phyloP scores from a whole-genome alignment of 306 rosid genomes.

The Oxytropis ochrocephala region DNA sequence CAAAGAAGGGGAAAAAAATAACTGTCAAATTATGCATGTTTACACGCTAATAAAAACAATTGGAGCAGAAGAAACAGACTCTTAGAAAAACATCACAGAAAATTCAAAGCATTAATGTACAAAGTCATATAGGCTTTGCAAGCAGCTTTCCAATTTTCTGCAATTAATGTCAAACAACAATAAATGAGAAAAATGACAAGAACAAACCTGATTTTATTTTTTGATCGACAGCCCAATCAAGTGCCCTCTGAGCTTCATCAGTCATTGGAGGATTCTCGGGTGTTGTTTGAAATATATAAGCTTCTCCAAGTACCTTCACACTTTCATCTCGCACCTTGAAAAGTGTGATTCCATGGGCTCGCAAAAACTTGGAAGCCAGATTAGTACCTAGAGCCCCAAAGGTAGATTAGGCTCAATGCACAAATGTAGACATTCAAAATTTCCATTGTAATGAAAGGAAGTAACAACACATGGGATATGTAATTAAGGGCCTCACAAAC shows the following conservation, averaged over 20 bases:
- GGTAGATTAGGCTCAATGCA: constrained; percentile 3
- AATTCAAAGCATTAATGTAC: not conserved
- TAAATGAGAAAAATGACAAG: constrained; percentile 10
- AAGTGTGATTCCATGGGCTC: constrained; percentile 56
- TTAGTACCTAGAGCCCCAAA: constrained; percentile 48
- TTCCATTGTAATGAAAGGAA: not conserved
- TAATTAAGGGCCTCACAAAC: constrained; percentile 1
- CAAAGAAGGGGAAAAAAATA: not conserved
- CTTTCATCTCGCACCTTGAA: constrained; percentile 59
- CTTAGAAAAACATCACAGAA: not conserved
- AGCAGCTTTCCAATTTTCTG: not conserved
- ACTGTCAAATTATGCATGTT: not conserved
- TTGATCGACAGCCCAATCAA: constrained; percentile 69
- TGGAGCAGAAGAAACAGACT: not conserved
- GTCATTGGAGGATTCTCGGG: constrained; percentile 63
- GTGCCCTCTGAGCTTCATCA: constrained; percentile 62
- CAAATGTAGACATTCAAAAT: constrained; percentile 13
- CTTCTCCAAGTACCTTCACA: constrained; percentile 48
- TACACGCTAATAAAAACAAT: not conserved
- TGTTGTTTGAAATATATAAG: constrained; percentile 33
- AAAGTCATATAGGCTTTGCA: not conserved
- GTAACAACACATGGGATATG: not conserved
- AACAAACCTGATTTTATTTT: constrained; percentile 54
- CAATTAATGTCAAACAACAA: not conserved
- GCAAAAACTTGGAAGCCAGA: constrained; percentile 49